phyloP scores from a whole-genome alignment of 2,329 filamentous ascomycete genomes.

The Botrytis squamosa region DNA sequence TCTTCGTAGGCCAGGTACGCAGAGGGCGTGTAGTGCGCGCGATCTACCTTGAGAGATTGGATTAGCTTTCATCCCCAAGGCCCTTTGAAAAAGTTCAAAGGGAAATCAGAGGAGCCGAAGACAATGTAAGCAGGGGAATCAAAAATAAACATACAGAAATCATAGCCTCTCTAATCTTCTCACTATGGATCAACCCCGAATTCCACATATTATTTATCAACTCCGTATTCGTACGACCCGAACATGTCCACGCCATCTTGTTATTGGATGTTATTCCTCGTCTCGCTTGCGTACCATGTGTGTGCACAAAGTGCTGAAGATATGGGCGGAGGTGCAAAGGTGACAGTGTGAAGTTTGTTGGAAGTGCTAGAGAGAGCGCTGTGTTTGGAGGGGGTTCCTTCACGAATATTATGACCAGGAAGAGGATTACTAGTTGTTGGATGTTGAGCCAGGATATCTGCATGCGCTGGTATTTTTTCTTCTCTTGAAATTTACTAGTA shows the following conservation, averaged over 20 bases:
- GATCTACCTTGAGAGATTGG: slow-evolving; percentile 66
- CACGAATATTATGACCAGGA: background rate
- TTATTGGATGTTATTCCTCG: background rate
- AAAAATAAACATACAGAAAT: slow-evolving; percentile 52
- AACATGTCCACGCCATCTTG: slow-evolving; percentile 88
- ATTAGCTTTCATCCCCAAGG: slow-evolving; percentile 17
- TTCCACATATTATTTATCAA: slow-evolving; percentile 76
- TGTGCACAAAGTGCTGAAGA: background rate
- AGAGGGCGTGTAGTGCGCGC: slow-evolving; percentile 78
- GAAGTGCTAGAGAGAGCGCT: background rate
- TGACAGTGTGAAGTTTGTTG: background rate
- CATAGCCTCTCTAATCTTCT: slow-evolving; percentile 77
- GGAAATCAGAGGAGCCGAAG: slow-evolving; percentile 10
- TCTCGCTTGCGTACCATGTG: background rate
- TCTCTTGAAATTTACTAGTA: background rate
- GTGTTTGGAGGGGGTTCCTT: background rate
- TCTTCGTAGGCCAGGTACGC: slow-evolving; percentile 69
- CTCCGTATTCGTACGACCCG: slow-evolving; percentile 69
- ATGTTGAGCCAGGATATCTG: background rate
- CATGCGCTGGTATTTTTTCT: background rate
- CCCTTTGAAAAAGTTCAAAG: background rate
- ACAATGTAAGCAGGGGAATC: slow-evolving; percentile 15
- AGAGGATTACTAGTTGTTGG: background rate
- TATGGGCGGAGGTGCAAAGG: background rate
- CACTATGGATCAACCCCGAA: slow-evolving; percentile 70